Evolutionary conservation across 768 basidiomycete species (phyloP).

Genomic region (Neoboletus brunneissimus): DNA sequence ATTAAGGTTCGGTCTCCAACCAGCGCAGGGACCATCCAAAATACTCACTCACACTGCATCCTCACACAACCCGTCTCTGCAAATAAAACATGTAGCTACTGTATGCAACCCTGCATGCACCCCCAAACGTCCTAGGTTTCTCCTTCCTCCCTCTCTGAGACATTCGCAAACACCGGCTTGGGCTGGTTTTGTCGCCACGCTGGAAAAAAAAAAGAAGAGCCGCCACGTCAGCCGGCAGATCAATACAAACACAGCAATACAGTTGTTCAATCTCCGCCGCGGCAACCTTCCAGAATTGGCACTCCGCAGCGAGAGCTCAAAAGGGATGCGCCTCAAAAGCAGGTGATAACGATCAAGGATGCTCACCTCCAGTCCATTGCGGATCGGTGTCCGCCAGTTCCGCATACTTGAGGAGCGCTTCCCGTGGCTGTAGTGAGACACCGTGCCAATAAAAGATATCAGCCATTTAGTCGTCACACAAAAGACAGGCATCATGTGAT

Average conservation of each 20-base stretch:
- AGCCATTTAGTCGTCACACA: conserved; percentile 24
- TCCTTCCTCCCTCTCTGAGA: conserved; percentile 53
- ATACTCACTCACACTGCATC: conserved; percentile 36
- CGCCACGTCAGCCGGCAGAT: conserved; percentile 58
- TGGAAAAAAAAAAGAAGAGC: conserved; percentile 52
- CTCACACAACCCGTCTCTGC: conserved; percentile 15
- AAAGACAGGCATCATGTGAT: conserved; percentile 16
- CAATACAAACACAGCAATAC: conserved; percentile 34
- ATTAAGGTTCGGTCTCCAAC: conserved; percentile 80
- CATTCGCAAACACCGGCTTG: conserved; percentile 75
- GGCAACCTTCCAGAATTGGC: conserved; percentile 27
- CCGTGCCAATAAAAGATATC: conserved; percentile 13
- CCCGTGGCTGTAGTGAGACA: conserved; percentile 70
- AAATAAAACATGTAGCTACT: conserved; percentile 7
- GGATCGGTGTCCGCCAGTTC: conserved; percentile 72
- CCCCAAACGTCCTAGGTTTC: conserved; percentile 47
- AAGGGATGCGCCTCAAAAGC: conserved; percentile 11
- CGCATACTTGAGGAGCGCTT: conserved; percentile 94
- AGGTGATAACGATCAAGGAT: conserved; percentile 7
- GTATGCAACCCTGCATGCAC: background rate
- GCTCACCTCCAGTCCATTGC: conserved; percentile 81
- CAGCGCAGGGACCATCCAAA: conserved; percentile 67
- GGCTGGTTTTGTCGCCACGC: conserved; percentile 88
- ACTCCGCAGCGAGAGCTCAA: conserved; percentile 27
- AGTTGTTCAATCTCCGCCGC: conserved; percentile 30